phyloP scores from a whole-genome alignment of 176 grass and related monocot genomes.

The Elymus sibiricus region DNA sequence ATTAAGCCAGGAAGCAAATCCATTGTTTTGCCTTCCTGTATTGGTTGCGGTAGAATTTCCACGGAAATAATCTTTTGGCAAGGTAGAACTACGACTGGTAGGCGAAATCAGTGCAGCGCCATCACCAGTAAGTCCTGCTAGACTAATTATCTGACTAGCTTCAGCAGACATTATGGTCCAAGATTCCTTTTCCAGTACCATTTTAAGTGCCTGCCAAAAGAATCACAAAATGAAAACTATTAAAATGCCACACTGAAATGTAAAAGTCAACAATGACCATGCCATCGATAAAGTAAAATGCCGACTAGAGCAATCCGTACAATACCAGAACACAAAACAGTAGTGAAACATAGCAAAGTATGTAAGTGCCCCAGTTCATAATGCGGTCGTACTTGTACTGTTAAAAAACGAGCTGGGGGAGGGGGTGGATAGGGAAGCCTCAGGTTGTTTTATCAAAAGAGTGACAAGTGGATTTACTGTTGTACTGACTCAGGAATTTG shows the following conservation, averaged over 20 bases:
- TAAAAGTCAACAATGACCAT: conserved; percentile 1
- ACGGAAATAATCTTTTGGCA: conserved; percentile 45
- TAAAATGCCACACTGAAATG: not conserved
- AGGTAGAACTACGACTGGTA: conserved; percentile 39
- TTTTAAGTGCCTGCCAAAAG: conserved; percentile 77
- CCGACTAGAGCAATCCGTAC: not conserved
- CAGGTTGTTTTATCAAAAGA: not conserved
- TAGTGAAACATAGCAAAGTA: not conserved
- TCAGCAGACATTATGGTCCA: conserved; percentile 87
- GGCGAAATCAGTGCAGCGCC: conserved; percentile 73
- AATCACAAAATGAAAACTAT: conserved; percentile 14
- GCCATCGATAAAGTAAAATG: conserved; percentile 8
- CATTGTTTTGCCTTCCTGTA: conserved; percentile 50
- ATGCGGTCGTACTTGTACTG: not conserved
- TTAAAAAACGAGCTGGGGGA: not conserved
- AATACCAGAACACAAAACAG: conserved; percentile 14
- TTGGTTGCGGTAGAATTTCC: conserved; percentile 37
- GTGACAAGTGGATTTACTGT: not conserved
- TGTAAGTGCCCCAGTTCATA: not conserved
- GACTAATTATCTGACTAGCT: conserved; percentile 73
- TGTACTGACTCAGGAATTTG: conserved; percentile 1
- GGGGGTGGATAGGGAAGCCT: not conserved
- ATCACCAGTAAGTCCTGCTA: conserved; percentile 94
- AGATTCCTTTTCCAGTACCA: conserved; percentile 95
- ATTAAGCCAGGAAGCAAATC: conserved; percentile 75